phyloP scores from a whole-genome alignment of 768 basidiomycete genomes.

The Lactarius hengduanensis region DNA sequence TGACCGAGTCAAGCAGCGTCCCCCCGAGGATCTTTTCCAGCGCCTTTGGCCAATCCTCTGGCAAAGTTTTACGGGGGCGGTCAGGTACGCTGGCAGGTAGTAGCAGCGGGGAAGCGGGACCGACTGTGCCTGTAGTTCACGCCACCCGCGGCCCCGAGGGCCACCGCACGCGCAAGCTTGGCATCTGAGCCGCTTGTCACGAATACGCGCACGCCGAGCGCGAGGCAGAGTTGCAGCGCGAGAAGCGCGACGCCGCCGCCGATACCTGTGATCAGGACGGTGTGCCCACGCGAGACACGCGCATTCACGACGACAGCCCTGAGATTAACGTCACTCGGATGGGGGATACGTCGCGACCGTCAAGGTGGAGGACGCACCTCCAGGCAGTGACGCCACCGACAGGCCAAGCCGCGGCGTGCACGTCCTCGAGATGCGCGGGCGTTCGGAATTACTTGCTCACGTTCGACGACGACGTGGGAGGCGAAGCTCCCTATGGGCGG shows the following conservation, averaged over 20 bases:
- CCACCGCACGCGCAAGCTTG: constrained; percentile 66
- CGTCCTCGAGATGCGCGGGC: constrained; percentile 65
- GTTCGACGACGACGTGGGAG: constrained; percentile 72
- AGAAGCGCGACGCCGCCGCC: constrained; percentile 83
- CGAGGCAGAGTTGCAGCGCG: constrained; percentile 72
- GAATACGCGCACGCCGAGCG: constrained; percentile 75
- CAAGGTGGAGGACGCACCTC: constrained; percentile 49
- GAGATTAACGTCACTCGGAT: not conserved
- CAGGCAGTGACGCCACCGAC: constrained; percentile 78
- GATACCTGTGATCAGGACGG: constrained; percentile 77
- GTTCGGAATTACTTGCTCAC: constrained; percentile 66
- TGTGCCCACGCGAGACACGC: constrained; percentile 58
- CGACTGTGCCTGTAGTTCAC: constrained; percentile 67
- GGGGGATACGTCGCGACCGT: constrained; percentile 21
- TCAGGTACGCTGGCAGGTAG: not conserved
- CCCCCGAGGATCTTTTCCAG: constrained; percentile 36
- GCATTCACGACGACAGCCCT: constrained; percentile 71
- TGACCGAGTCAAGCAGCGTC: constrained; percentile 39
- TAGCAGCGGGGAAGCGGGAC: constrained; percentile 25
- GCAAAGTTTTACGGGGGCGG: not conserved
- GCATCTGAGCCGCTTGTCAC: constrained; percentile 70
- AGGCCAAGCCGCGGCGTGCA: constrained; percentile 75
- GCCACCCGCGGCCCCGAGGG: constrained; percentile 75
- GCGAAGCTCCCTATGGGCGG: constrained; percentile 69
- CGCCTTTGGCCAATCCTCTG: constrained; percentile 39